These are phyloP conservation scores for Kickxella alabastrina DNA, from an alignment of 192 early-diverging fungal genomes.

Conservation along the genomic window DNA sequence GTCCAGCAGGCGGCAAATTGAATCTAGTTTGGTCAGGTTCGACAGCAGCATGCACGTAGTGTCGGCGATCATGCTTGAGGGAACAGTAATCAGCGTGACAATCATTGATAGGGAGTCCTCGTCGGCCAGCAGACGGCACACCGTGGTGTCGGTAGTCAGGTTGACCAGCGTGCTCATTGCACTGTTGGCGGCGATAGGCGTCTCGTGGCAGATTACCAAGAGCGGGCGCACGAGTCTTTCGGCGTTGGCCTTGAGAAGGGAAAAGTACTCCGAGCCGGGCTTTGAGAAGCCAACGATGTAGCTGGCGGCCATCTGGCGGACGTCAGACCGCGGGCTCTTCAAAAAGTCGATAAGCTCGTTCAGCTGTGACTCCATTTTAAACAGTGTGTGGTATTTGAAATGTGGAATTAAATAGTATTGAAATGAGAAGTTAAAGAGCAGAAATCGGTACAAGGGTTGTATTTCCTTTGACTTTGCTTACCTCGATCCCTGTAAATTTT, in stretches of 20 bases:
- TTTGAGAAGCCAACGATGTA: slow-evolving; percentile 70
- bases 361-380: slow-evolving; percentile 45
- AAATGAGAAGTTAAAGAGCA: no score
- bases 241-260: slow-evolving; percentile 57
- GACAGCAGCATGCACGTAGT: slow-evolving; percentile 80
- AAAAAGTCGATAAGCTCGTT: slow-evolving; percentile 70
- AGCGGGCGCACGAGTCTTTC: slow-evolving; percentile 63
- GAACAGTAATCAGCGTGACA: slow-evolving; percentile 62
- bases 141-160: slow-evolving; percentile 62
- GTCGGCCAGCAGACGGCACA: slow-evolving; percentile 65
- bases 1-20: slow-evolving; percentile 57
- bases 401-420: not conserved
- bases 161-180: slow-evolving; percentile 82
- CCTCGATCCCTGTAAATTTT: no score
- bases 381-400: not conserved
- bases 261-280: slow-evolving; percentile 56
- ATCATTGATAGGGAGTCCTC: slow-evolving; percentile 69
- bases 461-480: no score
- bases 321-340: slow-evolving; percentile 69
- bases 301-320: slow-evolving; percentile 75
- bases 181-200: slow-evolving; percentile 76
- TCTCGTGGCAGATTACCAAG: slow-evolving; percentile 64
- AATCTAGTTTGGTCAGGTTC: slow-evolving; percentile 77
- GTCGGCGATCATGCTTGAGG: slow-evolving; percentile 70
- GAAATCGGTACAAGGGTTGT: no score